A percentile compares a stretch with the other conserved stretches of the same genome.
Evolutionary conservation across 306 rosid species (phyloP).

Genomic region (Casuarina cunninghamiana): DNA sequence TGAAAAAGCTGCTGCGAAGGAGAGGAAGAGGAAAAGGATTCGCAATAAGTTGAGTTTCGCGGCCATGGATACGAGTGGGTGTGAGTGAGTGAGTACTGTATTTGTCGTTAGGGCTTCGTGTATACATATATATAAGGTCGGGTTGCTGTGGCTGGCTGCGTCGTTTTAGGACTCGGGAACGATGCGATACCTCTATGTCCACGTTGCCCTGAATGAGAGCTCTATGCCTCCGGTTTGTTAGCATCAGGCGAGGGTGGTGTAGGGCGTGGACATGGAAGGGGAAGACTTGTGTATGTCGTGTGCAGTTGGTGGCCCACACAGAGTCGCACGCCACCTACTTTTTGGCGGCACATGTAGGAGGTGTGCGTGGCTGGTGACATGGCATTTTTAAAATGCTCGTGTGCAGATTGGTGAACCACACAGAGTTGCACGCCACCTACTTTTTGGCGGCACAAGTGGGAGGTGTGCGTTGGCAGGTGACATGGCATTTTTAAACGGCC

Average conservation of each 20-base stretch:
- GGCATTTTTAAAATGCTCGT: too few species aligned
- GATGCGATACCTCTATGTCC: not conserved
- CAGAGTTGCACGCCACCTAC: not conserved
- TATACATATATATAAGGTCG: too few species aligned
- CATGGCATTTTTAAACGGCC: not conserved
- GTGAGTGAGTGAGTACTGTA: not conserved
- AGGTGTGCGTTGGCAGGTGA: not conserved
- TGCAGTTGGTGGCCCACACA: conserved; percentile 14
- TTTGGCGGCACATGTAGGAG: too few species aligned
- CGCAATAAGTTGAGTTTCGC: conserved; percentile 2
- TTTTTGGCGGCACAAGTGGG: not conserved
- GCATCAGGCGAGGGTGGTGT: not conserved
- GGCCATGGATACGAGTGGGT: conserved; percentile 13
- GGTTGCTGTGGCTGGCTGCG: too few species aligned
- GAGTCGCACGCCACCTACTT: not conserved
- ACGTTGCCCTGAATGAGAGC: not conserved
- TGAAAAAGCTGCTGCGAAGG: not conserved
- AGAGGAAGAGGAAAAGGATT: conserved; percentile 11
- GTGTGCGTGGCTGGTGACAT: too few species aligned
- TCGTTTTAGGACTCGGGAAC: too few species aligned
- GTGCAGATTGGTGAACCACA: not conserved
- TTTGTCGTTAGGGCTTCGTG: not conserved
- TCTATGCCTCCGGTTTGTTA: too few species aligned
- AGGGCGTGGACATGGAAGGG: not conserved
- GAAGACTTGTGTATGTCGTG: conserved; percentile 18